These are phyloP conservation scores for Coniophora puteana DNA, from an alignment of 1,284 basidiomycete genomes.

Conservation along the genomic window DNA sequence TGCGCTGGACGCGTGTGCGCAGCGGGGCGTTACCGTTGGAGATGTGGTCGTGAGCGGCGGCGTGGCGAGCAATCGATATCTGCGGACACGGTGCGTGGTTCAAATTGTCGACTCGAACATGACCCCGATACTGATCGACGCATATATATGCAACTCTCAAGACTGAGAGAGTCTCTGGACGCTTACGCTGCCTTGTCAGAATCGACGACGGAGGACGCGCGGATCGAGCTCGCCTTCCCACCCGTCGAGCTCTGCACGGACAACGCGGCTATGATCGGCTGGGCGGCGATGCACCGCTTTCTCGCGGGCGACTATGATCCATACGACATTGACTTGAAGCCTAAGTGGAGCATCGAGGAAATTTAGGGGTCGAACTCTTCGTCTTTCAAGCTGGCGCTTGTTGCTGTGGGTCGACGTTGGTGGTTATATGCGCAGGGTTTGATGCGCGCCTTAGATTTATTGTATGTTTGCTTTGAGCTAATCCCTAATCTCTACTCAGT, in stretches of 20 bases:
- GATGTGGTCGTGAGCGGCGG: conserved; percentile 85
- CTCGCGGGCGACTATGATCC: conserved; percentile 62
- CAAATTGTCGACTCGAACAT: not conserved
- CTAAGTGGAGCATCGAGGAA: conserved; percentile 74
- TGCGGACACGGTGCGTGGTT: conserved; percentile 56
- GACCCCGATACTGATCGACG: not conserved
- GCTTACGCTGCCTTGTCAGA: conserved; percentile 26
- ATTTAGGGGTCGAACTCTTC: too few species aligned
- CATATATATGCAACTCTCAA: conserved; percentile 19
- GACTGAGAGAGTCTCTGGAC: conserved; percentile 40
- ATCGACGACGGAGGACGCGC: too few species aligned
- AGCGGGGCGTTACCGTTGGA: conserved; percentile 37
- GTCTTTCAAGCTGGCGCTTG: too few species aligned
- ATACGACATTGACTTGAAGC: conserved; percentile 51
- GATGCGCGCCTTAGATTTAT: too few species aligned
- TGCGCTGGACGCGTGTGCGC: conserved; percentile 48
- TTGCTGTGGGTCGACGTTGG: too few species aligned
- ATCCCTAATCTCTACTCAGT: too few species aligned
- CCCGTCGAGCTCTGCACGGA: conserved; percentile 86
- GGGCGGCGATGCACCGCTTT: conserved; percentile 83
- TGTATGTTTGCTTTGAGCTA: too few species aligned
- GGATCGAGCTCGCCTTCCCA: conserved; percentile 55
- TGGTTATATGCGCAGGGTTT: too few species aligned
- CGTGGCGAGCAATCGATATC: conserved; percentile 79
- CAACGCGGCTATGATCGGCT: conserved; percentile 94